These are phyloP conservation scores for Candida corydali DNA, from an alignment of 805 yeast species.

Conservation along the genomic window DNA sequence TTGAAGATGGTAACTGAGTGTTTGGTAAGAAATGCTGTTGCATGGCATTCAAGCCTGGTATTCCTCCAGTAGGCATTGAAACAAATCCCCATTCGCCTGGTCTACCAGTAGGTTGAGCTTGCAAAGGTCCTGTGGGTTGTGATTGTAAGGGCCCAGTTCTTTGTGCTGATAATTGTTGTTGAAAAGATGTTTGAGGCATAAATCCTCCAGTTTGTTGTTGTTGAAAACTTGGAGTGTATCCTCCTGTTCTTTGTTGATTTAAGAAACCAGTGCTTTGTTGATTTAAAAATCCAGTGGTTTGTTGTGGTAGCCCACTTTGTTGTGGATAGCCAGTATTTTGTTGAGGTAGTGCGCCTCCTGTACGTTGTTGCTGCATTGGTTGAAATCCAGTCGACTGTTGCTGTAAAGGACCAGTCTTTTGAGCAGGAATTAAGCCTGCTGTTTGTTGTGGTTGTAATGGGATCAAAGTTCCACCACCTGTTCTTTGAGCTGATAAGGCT, in stretches of 20 bases:
- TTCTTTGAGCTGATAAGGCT: conserved; percentile 32
- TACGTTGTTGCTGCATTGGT: conserved; percentile 15
- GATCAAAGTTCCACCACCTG: conserved; percentile 43
- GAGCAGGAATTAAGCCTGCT: conserved; percentile 55
- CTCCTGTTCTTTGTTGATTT: conserved; percentile 21
- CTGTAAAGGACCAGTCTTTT: conserved; percentile 33
- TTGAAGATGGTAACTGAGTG: conserved; percentile 31
- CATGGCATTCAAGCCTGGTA: conserved; percentile 67
- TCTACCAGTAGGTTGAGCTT: conserved; percentile 56
- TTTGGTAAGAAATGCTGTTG: conserved; percentile 64
- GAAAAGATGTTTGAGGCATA: conserved; percentile 23
- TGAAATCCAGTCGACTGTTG: conserved; percentile 17
- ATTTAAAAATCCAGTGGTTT: conserved; percentile 15
- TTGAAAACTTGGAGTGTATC: conserved; percentile 26
- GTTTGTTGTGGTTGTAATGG: conserved; percentile 65
- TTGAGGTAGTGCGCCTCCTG: conserved; percentile 7
- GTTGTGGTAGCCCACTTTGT: conserved; percentile 28
- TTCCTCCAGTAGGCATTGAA: conserved; percentile 62
- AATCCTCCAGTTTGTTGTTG: conserved; percentile 26
- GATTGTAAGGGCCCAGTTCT: conserved; percentile 23
- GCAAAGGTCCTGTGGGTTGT: conserved; percentile 42
- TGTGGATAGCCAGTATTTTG: conserved; percentile 27
- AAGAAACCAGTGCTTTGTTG: conserved; percentile 15
- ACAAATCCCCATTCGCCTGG: conserved; percentile 84
- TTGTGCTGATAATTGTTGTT: conserved; percentile 16